A percentile compares a stretch with the other conserved stretches of the same genome.
Conservation (phyloP, 257 asterid genomes). For the Oldenlandia corymbosa region DNA sequence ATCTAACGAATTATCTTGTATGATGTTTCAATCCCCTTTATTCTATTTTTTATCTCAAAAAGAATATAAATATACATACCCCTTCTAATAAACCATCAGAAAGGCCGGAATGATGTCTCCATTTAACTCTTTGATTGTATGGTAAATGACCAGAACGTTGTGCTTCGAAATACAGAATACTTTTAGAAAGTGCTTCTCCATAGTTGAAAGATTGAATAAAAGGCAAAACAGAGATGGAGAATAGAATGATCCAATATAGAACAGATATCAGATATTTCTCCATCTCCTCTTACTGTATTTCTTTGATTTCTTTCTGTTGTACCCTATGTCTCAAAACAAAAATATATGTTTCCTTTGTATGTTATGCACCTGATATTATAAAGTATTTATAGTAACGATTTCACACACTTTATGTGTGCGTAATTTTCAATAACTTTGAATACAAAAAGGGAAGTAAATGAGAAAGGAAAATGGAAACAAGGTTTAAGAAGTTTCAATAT, state of each 20-base stretch:
- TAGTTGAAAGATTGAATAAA: slow-evolving; percentile 10
- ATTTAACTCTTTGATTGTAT: slow-evolving; percentile 58
- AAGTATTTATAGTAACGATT: too few relatives aligned
- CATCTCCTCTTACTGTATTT: background rate
- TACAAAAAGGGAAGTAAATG: too few relatives aligned
- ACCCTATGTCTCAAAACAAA: background rate
- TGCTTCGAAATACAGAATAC: slow-evolving; percentile 76
- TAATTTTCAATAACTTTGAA: too few relatives aligned
- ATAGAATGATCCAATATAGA: background rate
- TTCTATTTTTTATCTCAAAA: too few relatives aligned
- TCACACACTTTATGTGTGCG: too few relatives aligned
- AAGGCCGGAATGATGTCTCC: slow-evolving; percentile 97
- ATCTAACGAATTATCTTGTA: too few relatives aligned
- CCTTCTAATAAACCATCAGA: slow-evolving; percentile 92
- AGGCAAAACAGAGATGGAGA: background rate
- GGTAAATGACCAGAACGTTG: slow-evolving; percentile 96
- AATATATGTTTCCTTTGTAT: too few relatives aligned
- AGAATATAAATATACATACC: too few relatives aligned
- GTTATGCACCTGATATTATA: too few relatives aligned
- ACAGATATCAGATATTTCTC: background rate
- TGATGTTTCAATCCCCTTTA: too few relatives aligned
- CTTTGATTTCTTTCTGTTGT: background rate
- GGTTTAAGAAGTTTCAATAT: too few relatives aligned
- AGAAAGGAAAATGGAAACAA: too few relatives aligned
- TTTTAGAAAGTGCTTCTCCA: slow-evolving; percentile 16